Evolutionary conservation across 371 early-diverging fungal genomes (phyloP), one percentile per base, ranked within the genome.

Genomic region (Basidiobolus heterosporus): DNA sequence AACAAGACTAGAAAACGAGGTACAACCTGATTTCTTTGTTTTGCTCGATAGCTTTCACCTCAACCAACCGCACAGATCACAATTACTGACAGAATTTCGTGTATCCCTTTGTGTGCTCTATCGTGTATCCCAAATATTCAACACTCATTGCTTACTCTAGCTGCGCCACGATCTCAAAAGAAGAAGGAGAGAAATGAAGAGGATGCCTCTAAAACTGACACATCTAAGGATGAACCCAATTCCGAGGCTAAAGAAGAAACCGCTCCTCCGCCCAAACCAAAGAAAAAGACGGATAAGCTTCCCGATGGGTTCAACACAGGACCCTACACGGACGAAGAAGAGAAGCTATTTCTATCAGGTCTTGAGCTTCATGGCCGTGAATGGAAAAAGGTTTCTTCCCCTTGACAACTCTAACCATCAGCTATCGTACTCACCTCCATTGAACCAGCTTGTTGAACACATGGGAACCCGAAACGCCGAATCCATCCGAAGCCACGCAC

Each of bases 401-500:
- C 20, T 17, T 13, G 20, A 20, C 22, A 11, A 18, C 18, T 19
- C 22, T 44, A n/a, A 16, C 23, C 40, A 37, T 16, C 19, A 45
- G 1, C 16, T 42, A 11, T 20, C 1, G 21, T 14, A n/a, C 16
- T 38, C 14, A 19, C 23, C 4, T 17, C 21, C 4, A 16, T 17
- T 45, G 11, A 40, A 54, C 36, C 60, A 82, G 79, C 61, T 90
- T 35, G 69, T 74, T 21, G 64, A 66, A 20, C 75, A 80, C 44
- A 76, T 90, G 22, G 71, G 57, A 20, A 90, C 88, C 2, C 68
- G 91, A 45, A 83, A 86, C 52, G 52, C 80, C 24, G 80, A 84
- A 50, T 84, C 88, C 3, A 80, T 90, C 45, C 67, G 88, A 51
- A 82, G 85, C 49, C 91, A 88, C 57, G 88, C 88, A 36, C 89